A percentile compares a stretch with the other conserved stretches of the same genome.
Evolutionary conservation across 208 protist species (phyloP).

Genomic region (Leishmania martiniquensis): DNA sequence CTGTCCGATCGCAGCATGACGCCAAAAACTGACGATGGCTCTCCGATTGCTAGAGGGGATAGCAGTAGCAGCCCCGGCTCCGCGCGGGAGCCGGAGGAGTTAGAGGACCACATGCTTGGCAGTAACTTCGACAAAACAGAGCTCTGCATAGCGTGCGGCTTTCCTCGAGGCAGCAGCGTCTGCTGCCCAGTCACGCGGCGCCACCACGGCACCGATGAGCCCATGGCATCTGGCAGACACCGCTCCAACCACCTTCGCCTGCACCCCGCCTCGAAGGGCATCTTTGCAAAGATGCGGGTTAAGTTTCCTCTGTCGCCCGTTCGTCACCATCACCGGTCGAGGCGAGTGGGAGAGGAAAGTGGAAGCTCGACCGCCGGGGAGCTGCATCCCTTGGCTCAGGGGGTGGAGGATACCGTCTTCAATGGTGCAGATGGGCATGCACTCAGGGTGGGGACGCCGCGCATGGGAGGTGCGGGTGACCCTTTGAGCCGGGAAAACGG

Average conservation of each 20-base stretch:
- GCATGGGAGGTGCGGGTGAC: background rate
- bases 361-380: background rate
- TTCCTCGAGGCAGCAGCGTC: conserved; percentile 46
- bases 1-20: conserved; percentile 6
- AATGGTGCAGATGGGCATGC: background rate
- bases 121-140: conserved; percentile 37
- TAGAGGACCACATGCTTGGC: conserved; percentile 54
- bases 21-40: conserved; percentile 5
- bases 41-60: background rate
- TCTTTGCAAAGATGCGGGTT: conserved; percentile 15
- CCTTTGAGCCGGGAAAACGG: background rate
- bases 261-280: conserved; percentile 3
- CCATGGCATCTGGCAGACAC: conserved; percentile 8
- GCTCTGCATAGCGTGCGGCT: conserved; percentile 45
- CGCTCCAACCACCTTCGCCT: conserved; percentile 10
- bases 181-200: conserved; percentile 43
- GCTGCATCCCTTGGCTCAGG: background rate
- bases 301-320: conserved; percentile 19
- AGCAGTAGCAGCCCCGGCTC: conserved; percentile 3
- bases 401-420: background rate
- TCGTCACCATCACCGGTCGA: background rate
- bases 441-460: background rate
- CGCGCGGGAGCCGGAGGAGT: conserved; percentile 14
- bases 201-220: conserved; percentile 62
- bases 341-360: conserved; percentile 6